Percentiles rank a stretch among this genome's conserved stretches.
phyloP scores from a whole-genome alignment of 495 filamentous ascomycete species.

The Penicillium desertorum region DNA sequence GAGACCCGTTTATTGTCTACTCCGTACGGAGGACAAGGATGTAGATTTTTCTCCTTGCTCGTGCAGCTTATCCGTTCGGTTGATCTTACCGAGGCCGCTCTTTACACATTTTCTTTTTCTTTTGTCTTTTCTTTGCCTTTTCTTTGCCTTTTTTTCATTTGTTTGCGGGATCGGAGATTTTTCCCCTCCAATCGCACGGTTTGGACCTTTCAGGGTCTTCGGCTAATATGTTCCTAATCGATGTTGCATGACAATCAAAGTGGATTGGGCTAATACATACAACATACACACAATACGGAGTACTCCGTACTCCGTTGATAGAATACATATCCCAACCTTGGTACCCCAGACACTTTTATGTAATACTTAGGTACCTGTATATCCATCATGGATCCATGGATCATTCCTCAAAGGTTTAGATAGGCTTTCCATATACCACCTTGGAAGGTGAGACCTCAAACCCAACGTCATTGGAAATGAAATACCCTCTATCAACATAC shows the following conservation, averaged over 20 bases:
- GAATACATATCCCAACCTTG: background rate
- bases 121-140: background rate
- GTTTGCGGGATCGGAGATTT: conserved; percentile 17
- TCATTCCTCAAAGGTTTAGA: background rate
- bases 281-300: background rate
- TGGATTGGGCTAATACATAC: background rate
- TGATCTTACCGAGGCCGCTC: conserved; percentile 11
- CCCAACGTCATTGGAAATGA: background rate
- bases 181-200: conserved; percentile 20
- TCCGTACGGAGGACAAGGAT: background rate
- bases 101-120: background rate
- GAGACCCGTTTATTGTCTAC: conserved; percentile 1
- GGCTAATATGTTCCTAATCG: conserved; percentile 16
- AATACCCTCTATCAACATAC: background rate
- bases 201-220: conserved; percentile 10
- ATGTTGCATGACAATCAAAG: conserved; percentile 23
- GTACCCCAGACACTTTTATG: background rate
- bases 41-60: conserved; percentile 4
- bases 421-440: background rate
- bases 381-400: too few species aligned
- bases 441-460: background rate
- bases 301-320: background rate
- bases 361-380: background rate
- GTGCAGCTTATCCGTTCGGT: conserved; percentile 10
- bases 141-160: background rate